Percentiles rank a stretch among this genome's conserved stretches.
Conservation (phyloP, 768 basidiomycete genomes). For the Lactarius hatsudake region DNA sequence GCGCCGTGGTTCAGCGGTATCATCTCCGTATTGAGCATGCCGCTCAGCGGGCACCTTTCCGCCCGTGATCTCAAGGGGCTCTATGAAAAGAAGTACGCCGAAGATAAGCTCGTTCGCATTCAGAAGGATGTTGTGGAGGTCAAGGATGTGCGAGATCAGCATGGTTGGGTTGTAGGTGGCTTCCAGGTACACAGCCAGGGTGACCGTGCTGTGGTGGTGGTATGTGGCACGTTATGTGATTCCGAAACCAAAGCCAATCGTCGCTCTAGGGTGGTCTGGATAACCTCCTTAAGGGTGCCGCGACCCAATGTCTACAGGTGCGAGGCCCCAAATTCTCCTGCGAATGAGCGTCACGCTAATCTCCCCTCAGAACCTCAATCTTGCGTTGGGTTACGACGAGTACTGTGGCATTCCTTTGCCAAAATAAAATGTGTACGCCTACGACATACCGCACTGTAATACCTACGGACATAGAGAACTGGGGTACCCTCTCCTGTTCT, state of each 20-base stretch:
- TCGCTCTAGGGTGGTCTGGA: slow-evolving; percentile 81
- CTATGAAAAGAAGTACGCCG: slow-evolving; percentile 74
- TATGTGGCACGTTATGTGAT: slow-evolving; percentile 39
- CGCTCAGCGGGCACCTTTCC: slow-evolving; percentile 60
- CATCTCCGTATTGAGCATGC: slow-evolving; percentile 80
- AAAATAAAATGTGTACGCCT: background rate
- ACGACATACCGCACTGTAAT: background rate
- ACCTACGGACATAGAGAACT: background rate
- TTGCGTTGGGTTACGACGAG: slow-evolving; percentile 85
- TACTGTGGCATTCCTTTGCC: slow-evolving; percentile 66
- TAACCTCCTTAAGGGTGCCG: slow-evolving; percentile 96
- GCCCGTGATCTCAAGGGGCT: slow-evolving; percentile 70
- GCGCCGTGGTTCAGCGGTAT: slow-evolving; percentile 98
- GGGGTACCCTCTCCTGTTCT: background rate
- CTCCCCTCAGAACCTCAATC: slow-evolving; percentile 76
- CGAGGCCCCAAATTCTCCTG: slow-evolving; percentile 28
- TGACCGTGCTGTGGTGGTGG: slow-evolving; percentile 91
- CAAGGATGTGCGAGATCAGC: slow-evolving; percentile 72
- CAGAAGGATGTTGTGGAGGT: slow-evolving; percentile 71
- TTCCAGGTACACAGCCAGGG: slow-evolving; percentile 89
- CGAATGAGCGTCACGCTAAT: background rate
- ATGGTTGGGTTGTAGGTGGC: slow-evolving; percentile 90
- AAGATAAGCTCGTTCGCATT: slow-evolving; percentile 70
- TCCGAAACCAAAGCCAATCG: background rate
- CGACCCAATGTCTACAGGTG: slow-evolving; percentile 97